Conservation (phyloP, 768 basidiomycete genomes). For the Leucocoprinus leucothites region DNA sequence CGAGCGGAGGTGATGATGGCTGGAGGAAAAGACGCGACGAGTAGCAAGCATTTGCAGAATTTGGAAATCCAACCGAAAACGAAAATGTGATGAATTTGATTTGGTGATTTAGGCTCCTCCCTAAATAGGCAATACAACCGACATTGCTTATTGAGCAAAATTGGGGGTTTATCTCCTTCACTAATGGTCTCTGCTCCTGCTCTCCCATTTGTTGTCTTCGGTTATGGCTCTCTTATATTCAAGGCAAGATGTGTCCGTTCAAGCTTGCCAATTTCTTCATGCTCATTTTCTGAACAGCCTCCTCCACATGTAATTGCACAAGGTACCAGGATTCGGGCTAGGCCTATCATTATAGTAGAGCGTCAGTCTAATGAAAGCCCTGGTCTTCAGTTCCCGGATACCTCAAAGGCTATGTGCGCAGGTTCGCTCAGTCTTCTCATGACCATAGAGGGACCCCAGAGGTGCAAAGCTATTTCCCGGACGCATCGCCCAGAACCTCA, state of each 20-base stretch:
- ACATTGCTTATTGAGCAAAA: neutral
- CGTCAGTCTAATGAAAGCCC: neutral
- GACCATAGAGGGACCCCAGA: constrained; percentile 92
- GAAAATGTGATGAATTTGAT: neutral
- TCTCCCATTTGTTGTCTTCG: constrained; percentile 72
- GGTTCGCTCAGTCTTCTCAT: constrained; percentile 89
- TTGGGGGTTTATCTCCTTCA: neutral
- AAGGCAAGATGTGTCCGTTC: constrained; percentile 49
- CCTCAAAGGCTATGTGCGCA: constrained; percentile 84
- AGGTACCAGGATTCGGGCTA: constrained; percentile 39
- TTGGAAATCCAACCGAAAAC: neutral
- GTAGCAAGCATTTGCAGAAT: neutral
- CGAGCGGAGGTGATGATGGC: neutral
- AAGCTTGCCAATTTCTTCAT: neutral
- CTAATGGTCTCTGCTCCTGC: constrained; percentile 8
- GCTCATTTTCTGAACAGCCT: constrained; percentile 44
- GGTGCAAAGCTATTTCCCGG: constrained; percentile 32
- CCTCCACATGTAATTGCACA: constrained; percentile 74
- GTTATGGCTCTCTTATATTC: constrained; percentile 92
- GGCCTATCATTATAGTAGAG: neutral
- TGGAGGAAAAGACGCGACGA: neutral
- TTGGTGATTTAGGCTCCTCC: no score
- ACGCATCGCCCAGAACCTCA: neutral
- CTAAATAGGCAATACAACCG: no score
- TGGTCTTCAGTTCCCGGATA: constrained; percentile 63